A percentile compares a stretch with the other conserved stretches of the same genome.
Evolutionary conservation across 208 protist genomes (phyloP).

Genomic region (Trypanosoma congolense): DNA sequence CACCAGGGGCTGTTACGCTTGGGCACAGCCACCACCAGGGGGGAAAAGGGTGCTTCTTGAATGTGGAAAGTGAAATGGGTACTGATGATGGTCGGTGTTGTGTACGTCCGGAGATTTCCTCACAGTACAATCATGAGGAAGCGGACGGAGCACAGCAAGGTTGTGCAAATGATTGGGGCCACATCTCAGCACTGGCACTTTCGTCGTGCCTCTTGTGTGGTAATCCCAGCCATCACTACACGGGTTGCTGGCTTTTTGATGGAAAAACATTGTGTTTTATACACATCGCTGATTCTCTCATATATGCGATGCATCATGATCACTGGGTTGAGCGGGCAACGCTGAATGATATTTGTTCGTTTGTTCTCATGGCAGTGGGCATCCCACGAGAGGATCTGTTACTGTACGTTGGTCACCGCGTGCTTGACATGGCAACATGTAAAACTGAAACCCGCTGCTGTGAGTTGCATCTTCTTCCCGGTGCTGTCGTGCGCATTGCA

Average conservation of each 20-base stretch:
- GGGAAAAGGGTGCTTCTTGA: too few relatives aligned
- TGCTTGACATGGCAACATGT: conserved; percentile 3
- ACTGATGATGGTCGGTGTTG: too few relatives aligned
- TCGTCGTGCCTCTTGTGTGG: conserved; percentile 43
- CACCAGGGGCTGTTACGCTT: too few relatives aligned
- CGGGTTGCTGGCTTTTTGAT: conserved; percentile 29
- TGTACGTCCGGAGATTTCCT: background rate
- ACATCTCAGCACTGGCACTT: background rate
- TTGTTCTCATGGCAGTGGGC: conserved; percentile 24
- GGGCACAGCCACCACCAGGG: too few relatives aligned
- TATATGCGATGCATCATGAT: conserved; percentile 36
- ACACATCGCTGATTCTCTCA: conserved; percentile 17
- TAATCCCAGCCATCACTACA: conserved; percentile 28
- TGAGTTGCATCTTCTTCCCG: conserved; percentile 31
- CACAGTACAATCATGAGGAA: background rate
- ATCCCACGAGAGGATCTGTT: conserved; percentile 3
- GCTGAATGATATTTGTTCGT: conserved; percentile 31
- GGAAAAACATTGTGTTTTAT: conserved; percentile 31
- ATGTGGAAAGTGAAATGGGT: too few relatives aligned
- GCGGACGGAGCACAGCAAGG: background rate
- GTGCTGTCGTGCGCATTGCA: conserved; percentile 25
- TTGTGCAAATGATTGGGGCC: background rate
- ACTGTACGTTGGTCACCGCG: conserved; percentile 3
- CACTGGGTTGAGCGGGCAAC: conserved; percentile 24
- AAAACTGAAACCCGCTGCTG: conserved; percentile 21